Percentiles rank a stretch among this genome's conserved stretches.
These are phyloP conservation scores for Paratrimastix pyriformis DNA, from an alignment of 78 protist species.

Conservation along the genomic window DNA sequence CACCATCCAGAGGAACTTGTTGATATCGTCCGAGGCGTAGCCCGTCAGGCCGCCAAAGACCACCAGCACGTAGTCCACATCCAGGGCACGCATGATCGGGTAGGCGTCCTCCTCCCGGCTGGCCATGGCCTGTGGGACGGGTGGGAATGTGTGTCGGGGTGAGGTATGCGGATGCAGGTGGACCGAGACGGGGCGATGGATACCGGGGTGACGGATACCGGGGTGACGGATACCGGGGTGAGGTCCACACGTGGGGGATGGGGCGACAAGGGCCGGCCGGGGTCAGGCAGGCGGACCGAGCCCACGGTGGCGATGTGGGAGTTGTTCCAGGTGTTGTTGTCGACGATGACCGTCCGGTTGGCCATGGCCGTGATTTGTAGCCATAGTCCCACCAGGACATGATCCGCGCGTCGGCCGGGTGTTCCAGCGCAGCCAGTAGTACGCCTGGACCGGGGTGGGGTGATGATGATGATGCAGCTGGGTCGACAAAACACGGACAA, in stretches of 20 bases:
- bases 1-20: slow-evolving; percentile 95
- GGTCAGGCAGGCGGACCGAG: background rate
- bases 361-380: slow-evolving; percentile 40
- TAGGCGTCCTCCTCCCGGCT: slow-evolving; percentile 64
- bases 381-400: slow-evolving; percentile 55
- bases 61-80: slow-evolving; percentile 93
- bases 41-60: slow-evolving; percentile 92
- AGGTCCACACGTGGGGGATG: no score
- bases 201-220: background rate
- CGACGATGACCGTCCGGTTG: slow-evolving; percentile 38
- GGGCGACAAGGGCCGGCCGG: no score
- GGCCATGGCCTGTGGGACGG: slow-evolving; percentile 60
- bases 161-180: background rate
- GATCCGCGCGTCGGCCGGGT: slow-evolving; percentile 36
- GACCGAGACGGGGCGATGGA: no score
- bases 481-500: background rate
- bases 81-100: slow-evolving; percentile 58
- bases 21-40: slow-evolving; percentile 84
- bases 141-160: background rate
- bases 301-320: slow-evolving; percentile 40
- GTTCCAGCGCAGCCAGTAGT: slow-evolving; percentile 41
- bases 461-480: background rate
- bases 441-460: slow-evolving; percentile 31
- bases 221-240: background rate
- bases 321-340: slow-evolving; percentile 44